phyloP scores from a whole-genome alignment of 345 rosid species.

The Syzygium aqueum region DNA sequence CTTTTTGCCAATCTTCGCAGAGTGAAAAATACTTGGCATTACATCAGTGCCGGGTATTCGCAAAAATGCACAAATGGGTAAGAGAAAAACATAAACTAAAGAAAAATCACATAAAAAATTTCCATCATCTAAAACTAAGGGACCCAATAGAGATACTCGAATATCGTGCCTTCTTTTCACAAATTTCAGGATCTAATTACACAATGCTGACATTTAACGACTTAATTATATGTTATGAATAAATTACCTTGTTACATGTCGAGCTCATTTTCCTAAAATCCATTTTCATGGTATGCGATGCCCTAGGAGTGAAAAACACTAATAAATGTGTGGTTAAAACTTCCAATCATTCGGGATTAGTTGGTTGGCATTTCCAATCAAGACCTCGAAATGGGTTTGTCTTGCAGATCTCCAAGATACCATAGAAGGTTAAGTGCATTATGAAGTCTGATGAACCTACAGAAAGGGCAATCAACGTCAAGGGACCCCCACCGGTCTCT shows the following conservation, averaged over 20 bases:
- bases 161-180: not conserved
- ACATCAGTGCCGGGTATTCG: not conserved
- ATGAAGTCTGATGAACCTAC: constrained; percentile 8
- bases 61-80: not conserved
- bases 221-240: not conserved
- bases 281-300: not conserved
- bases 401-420: constrained; percentile 4
- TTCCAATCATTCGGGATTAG: not conserved
- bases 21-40: not conserved
- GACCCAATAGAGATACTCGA: not conserved
- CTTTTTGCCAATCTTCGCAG: not conserved
- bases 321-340: not conserved
- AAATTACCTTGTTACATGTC: rapidly evolving
- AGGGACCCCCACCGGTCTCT: constrained; percentile 4
- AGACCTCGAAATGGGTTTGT: constrained; percentile 5
- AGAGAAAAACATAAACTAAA: not conserved
- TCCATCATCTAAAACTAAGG: not conserved
- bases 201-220: not conserved
- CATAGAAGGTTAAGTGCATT: not conserved
- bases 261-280: not conserved
- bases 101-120: not conserved
- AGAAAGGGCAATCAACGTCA: constrained; percentile 1
- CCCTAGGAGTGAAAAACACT: not conserved
- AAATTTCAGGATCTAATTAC: not conserved
- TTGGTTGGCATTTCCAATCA: constrained; percentile 11